These are phyloP conservation scores for Carallia pectinifolia DNA, from an alignment of 345 rosid genomes.

Conservation along the genomic window DNA sequence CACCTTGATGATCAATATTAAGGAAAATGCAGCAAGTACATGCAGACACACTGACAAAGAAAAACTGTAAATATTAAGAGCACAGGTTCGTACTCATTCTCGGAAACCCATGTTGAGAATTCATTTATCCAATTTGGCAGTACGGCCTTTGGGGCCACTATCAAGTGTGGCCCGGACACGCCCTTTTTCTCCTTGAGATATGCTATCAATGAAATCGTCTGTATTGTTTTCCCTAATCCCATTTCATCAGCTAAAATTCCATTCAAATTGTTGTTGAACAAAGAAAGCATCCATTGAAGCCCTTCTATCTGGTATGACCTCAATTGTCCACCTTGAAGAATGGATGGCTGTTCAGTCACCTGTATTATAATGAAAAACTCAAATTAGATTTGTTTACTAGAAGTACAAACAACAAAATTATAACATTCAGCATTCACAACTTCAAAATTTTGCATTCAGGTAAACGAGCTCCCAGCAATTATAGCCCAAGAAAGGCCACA, in stretches of 20 bases:
- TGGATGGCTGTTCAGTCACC: constrained; percentile 94
- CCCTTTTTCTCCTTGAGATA: constrained; percentile 88
- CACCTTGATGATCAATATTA: constrained; percentile 21
- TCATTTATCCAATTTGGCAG: constrained; percentile 96
- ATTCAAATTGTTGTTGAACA: constrained; percentile 93
- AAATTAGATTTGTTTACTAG: constrained; percentile 19
- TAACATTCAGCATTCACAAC: constrained; percentile 3
- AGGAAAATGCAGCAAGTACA: constrained; percentile 3
- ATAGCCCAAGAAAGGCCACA: neutral
- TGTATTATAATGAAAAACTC: constrained; percentile 32
- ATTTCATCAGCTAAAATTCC: constrained; percentile 99
- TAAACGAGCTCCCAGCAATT: neutral
- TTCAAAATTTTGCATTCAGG: constrained; percentile 1
- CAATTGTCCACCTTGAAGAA: constrained; percentile 91
- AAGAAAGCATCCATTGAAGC: constrained; percentile 98
- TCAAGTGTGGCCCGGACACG: constrained; percentile 87
- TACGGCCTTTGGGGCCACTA: constrained; percentile 99
- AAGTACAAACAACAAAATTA: neutral
- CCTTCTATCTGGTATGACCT: constrained; percentile 94
- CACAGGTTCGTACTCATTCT: constrained; percentile 44
- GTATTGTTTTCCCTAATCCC: constrained; percentile 99
- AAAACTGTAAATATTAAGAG: neutral
- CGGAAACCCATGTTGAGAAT: constrained; percentile 90
- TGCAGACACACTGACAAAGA: constrained; percentile 8
- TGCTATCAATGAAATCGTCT: constrained; percentile 88